phyloP scores from a whole-genome alignment of 2,329 filamentous ascomycete species.

The Saccharata proteae region DNA sequence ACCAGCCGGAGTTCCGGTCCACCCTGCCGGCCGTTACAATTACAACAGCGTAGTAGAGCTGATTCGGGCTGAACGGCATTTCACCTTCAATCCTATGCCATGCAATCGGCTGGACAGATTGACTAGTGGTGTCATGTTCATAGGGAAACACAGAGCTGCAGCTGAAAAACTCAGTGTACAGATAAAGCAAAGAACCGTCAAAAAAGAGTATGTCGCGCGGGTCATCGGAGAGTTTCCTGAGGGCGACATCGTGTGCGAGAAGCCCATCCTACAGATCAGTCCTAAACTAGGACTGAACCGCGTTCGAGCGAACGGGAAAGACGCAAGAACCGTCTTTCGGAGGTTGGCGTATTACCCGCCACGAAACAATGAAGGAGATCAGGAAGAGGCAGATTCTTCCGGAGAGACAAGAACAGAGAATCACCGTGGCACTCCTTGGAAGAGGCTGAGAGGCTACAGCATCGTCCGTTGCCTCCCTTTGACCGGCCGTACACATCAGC shows the following conservation, averaged over 20 bases:
- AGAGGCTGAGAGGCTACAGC: constrained; percentile 63
- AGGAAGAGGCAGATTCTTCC: constrained; percentile 14
- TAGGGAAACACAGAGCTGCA: constrained; percentile 72
- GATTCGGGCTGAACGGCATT: constrained; percentile 61
- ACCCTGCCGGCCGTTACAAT: constrained; percentile 89
- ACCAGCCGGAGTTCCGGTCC: constrained; percentile 86
- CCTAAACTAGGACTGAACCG: constrained; percentile 90
- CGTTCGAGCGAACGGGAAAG: constrained; percentile 85
- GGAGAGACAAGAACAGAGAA: constrained; percentile 17
- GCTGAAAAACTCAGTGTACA: constrained; percentile 67
- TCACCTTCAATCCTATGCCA: constrained; percentile 50
- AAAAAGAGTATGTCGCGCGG: constrained; percentile 89
- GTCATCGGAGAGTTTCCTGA: constrained; percentile 88
- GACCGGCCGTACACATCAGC: constrained; percentile 87
- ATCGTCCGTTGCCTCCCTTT: constrained; percentile 89
- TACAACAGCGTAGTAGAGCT: constrained; percentile 94
- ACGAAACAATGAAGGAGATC: constrained; percentile 13
- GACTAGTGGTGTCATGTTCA: constrained; percentile 96
- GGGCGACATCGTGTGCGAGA: constrained; percentile 80
- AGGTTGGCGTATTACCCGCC: constrained; percentile 82
- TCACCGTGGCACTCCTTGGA: constrained; percentile 33
- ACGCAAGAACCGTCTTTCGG: constrained; percentile 82
- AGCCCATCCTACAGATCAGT: constrained; percentile 87
- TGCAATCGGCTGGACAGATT: constrained; percentile 91
- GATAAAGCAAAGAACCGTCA: constrained; percentile 67